Evolutionary conservation across 2,329 filamentous ascomycete genomes (phyloP).

Genomic region (Periconia sp.): DNA sequence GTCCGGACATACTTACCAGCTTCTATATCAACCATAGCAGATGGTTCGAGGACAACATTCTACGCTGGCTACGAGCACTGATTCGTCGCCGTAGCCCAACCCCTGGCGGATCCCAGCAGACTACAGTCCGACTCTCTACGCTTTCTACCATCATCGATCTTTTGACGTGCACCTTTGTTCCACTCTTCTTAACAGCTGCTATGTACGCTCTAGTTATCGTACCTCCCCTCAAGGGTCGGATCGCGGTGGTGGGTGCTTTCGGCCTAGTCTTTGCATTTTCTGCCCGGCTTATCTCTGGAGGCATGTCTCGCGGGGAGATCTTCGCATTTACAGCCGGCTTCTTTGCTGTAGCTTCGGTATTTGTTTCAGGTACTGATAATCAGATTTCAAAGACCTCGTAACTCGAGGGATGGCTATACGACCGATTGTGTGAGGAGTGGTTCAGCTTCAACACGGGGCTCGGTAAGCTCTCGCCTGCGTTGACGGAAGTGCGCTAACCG

Average conservation of each 20-base stretch:
- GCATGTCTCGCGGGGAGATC: neutral
- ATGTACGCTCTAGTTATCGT: slow-evolving; percentile 6
- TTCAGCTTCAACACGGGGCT: too few species aligned
- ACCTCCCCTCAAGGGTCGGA: neutral
- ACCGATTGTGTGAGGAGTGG: too few species aligned
- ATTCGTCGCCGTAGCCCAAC: neutral
- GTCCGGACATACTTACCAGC: neutral
- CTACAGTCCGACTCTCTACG: neutral
- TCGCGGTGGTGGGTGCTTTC: neutral
- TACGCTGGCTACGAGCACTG: neutral
- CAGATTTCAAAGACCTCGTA: too few species aligned
- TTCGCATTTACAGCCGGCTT: slow-evolving; percentile 1
- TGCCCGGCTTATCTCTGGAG: neutral
- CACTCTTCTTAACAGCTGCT: slow-evolving; percentile 1
- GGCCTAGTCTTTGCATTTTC: neutral
- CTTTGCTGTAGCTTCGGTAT: slow-evolving; percentile 1
- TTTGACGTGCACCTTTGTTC: slow-evolving; percentile 5
- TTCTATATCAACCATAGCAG: neutral
- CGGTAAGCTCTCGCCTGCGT: too few species aligned
- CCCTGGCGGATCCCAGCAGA: neutral
- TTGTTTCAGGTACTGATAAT: neutral
- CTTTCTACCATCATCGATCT: neutral
- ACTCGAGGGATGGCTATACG: too few species aligned
- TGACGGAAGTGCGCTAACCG: too few species aligned
- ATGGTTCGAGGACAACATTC: slow-evolving; percentile 1